Base-by-base conservation (phyloP, 176 grass and related monocot species). In the Avena sativa region DNA sequence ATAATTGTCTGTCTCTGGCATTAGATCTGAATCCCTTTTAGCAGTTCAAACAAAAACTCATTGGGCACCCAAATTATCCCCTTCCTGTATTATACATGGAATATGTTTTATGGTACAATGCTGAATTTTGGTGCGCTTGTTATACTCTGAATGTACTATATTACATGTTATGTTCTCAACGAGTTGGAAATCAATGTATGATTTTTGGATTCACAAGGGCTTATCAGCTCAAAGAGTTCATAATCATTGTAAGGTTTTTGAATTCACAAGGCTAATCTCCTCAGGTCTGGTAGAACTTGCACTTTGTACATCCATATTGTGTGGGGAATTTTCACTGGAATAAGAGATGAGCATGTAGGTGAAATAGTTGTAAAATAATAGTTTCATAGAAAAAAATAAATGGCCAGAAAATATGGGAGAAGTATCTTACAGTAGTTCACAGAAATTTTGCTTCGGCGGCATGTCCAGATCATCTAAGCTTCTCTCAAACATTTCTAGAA, bases 401-500 rank as follows among this genome's bases (percentile, higher is more conserved):
- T 0, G 11, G 2, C 0, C 38, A 73, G 0, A n/a, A n/a, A 13
- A 46, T 25, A 48, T 23, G 40, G 5, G 28, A 20, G 1, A 26
- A 44, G 21, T 78, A 30, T 79, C 74, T 86, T 86, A 86, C 74
- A 78, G 48, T 68, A 79, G 3, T 69, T 19, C 74, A 30, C 2
- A 5, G 49, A 86, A 79, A 36, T 86, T 86, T 9, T 86, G 84
- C 32, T 79, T 86, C 0, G 84, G 90, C 26, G 89, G 89, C 69
- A 93, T 86, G 5, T 85, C 80, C 50, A 93, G 6, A 6, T 89
- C 91, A 17, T 80, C 17, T 38, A 71, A 28, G 19, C 76, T 78
- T 84, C 64, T 92, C 20, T 89, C 86, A 0, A 95, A 89, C 91
- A 95, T 93, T 63, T 95, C 91, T 65, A 95, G 20, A 38, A 93